Evolutionary conservation across 2,329 filamentous ascomycete genomes (phyloP).

Genomic region (Rhynchosporium secalis): DNA sequence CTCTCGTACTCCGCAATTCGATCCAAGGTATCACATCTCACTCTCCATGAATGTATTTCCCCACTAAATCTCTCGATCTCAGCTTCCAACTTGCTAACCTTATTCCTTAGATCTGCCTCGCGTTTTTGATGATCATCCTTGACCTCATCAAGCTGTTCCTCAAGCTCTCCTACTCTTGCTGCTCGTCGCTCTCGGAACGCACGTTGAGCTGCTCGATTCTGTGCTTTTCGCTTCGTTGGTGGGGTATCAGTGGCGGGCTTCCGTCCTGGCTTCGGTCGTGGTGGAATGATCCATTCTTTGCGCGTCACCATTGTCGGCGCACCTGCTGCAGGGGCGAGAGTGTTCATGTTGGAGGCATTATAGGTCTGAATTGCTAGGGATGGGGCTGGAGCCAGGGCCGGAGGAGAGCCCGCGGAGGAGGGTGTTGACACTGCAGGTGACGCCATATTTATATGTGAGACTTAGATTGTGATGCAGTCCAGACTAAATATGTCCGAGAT

Average conservation of each 20-base stretch:
- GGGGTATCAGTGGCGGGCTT: constrained; percentile 94
- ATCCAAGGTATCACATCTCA: constrained; percentile 40
- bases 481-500: not conserved
- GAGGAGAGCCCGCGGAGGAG: constrained; percentile 43
- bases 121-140: constrained; percentile 57
- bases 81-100: constrained; percentile 59
- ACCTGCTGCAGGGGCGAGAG: constrained; percentile 36
- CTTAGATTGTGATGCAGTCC: not conserved
- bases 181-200: constrained; percentile 87
- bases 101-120: constrained; percentile 56
- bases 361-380: constrained; percentile 41
- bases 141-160: constrained; percentile 64
- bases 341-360: constrained; percentile 28
- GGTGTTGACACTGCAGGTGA: constrained; percentile 43
- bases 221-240: constrained; percentile 88
- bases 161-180: constrained; percentile 75
- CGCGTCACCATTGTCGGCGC: constrained; percentile 61
- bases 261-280: constrained; percentile 82
- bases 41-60: constrained; percentile 40
- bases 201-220: constrained; percentile 89
- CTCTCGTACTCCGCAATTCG: constrained; percentile 40
- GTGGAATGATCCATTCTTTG: constrained; percentile 84
- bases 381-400: constrained; percentile 38
- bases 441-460: constrained; percentile 30
- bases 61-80: constrained; percentile 63